Percentiles rank a stretch among this genome's conserved stretches.
These are phyloP conservation scores for Pseudohyphozyma bogoriensis DNA, from an alignment of 768 basidiomycete genomes.

Conservation along the genomic window DNA sequence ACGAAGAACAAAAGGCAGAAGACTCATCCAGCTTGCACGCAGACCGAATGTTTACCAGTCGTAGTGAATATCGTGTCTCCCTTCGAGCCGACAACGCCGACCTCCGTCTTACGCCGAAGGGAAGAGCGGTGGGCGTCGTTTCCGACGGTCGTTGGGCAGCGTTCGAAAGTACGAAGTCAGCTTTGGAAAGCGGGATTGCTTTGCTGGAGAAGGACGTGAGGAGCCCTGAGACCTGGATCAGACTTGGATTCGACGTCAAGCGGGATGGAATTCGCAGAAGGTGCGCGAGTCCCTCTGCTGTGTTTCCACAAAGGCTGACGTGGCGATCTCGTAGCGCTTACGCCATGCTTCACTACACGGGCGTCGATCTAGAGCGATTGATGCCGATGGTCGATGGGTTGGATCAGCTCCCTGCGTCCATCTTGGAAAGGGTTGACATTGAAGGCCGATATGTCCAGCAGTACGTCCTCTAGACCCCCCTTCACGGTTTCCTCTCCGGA, in stretches of 20 bases:
- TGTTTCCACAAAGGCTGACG: too few relatives aligned
- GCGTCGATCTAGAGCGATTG: slow-evolving; percentile 45
- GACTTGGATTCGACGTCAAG: slow-evolving; percentile 41
- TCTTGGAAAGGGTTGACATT: slow-evolving; percentile 55
- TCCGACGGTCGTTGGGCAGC: slow-evolving; percentile 42
- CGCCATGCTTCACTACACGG: slow-evolving; percentile 57
- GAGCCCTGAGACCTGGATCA: slow-evolving; percentile 26
- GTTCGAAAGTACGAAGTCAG: slow-evolving; percentile 1
- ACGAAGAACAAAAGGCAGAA: too few relatives aligned
- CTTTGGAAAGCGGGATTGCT: slow-evolving; percentile 15
- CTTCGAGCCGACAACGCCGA: slow-evolving; percentile 85
- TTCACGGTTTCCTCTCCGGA: background rate
- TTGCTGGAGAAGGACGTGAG: slow-evolving; percentile 18
- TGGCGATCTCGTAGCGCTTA: slow-evolving; percentile 58
- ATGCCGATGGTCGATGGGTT: slow-evolving; percentile 47
- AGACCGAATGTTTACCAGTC: slow-evolving; percentile 91
- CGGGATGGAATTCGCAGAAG: slow-evolving; percentile 45
- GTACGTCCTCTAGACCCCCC: background rate
- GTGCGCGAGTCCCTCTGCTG: slow-evolving; percentile 34
- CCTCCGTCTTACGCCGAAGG: slow-evolving; percentile 64
- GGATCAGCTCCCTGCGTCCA: slow-evolving; percentile 44
- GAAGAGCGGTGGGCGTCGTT: slow-evolving; percentile 45
- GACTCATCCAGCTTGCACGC: too few relatives aligned
- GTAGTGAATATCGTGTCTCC: slow-evolving; percentile 82
- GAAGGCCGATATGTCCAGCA: slow-evolving; percentile 47